Conservation (phyloP, 805 yeast species). For the Lipomyces yamadae region DNA sequence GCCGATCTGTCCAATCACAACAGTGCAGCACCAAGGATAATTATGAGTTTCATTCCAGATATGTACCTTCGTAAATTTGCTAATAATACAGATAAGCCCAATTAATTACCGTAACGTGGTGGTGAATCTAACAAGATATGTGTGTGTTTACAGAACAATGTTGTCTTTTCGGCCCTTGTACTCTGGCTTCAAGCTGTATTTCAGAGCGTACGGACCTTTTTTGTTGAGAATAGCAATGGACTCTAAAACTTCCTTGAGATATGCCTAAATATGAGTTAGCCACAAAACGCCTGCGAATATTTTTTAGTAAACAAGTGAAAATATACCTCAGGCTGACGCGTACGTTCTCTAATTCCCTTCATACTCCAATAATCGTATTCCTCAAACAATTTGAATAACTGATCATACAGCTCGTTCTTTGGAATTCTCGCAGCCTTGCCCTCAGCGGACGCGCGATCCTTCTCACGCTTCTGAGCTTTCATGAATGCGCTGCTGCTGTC, state of each 20-base stretch:
- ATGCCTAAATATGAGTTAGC: slow-evolving; percentile 49
- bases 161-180: slow-evolving; percentile 57
- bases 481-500: slow-evolving; percentile 73
- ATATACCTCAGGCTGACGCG: slow-evolving; percentile 83
- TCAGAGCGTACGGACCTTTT: slow-evolving; percentile 94
- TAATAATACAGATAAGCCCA: not conserved
- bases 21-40: not conserved
- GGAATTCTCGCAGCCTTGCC: slow-evolving; percentile 96
- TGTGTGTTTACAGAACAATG: not conserved
- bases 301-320: not conserved
- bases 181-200: slow-evolving; percentile 87
- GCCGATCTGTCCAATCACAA: not conserved
- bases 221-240: slow-evolving; percentile 86
- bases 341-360: slow-evolving; percentile 90
- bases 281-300: not conserved
- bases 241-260: slow-evolving; percentile 87
- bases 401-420: slow-evolving; percentile 84
- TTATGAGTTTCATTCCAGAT: not conserved
- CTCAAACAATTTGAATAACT: slow-evolving; percentile 86
- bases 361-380: slow-evolving; percentile 96
- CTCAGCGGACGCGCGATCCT: slow-evolving; percentile 53
- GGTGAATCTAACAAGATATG: not conserved
- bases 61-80: not conserved
- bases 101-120: not conserved
- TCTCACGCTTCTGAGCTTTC: slow-evolving; percentile 44